Evolutionary conservation across 768 basidiomycete species (phyloP).

Genomic region (Lepiota brunneoincarnata): DNA sequence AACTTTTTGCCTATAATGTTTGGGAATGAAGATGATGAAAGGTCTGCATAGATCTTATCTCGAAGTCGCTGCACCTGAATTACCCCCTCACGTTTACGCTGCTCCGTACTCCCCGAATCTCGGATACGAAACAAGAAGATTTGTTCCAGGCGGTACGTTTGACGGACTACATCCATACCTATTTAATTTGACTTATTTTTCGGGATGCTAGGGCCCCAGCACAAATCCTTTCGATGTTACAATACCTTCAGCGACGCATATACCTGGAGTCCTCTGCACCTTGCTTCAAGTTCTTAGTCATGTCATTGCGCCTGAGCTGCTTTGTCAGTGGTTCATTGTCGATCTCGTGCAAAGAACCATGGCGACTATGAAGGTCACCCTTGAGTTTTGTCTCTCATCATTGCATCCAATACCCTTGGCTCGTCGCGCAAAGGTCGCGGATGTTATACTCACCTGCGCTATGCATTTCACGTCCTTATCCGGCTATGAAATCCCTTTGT

Average conservation of each 20-base stretch:
- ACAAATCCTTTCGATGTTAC: constrained; percentile 32
- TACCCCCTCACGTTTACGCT: constrained; percentile 37
- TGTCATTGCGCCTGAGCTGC: constrained; percentile 38
- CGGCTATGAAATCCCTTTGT: background rate
- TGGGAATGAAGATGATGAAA: constrained; percentile 11
- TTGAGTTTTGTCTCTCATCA: constrained; percentile 34
- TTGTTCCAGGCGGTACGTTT: constrained; percentile 30
- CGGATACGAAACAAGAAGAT: constrained; percentile 26
- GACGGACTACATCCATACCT: background rate
- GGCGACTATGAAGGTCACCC: constrained; percentile 29
- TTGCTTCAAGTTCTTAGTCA: constrained; percentile 42
- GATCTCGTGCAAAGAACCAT: constrained; percentile 41
- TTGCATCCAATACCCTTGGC: background rate
- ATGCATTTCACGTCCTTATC: background rate
- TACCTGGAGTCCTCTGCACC: constrained; percentile 45
- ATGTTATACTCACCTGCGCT: background rate
- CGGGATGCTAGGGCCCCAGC: constrained; percentile 29
- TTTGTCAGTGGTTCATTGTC: constrained; percentile 46
- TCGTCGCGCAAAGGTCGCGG: background rate
- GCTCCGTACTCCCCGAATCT: constrained; percentile 36
- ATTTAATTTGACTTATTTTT: background rate
- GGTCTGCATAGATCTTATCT: constrained; percentile 28
- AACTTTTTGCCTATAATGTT: constrained; percentile 16
- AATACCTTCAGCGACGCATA: constrained; percentile 35
- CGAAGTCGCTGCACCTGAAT: constrained; percentile 29